phyloP scores from a whole-genome alignment of 306 rosid genomes.

The Hippophae gyantsensis region DNA sequence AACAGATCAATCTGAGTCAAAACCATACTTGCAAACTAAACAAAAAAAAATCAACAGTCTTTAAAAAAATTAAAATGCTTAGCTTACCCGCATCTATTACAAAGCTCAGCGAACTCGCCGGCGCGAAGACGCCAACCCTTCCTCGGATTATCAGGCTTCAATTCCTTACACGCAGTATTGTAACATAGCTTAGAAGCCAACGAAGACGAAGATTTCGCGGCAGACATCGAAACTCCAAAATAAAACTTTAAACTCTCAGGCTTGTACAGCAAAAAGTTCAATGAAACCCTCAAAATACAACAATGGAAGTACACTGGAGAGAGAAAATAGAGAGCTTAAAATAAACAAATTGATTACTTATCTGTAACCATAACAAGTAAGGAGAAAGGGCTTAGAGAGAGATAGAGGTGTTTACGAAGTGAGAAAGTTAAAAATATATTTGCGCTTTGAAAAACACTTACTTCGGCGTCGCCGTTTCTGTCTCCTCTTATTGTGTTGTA shows the following conservation, averaged over 20 bases:
- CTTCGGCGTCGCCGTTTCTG: no score
- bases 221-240: constrained; percentile 32
- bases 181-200: constrained; percentile 44
- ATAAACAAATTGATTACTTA: no score
- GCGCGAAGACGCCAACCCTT: constrained; percentile 87
- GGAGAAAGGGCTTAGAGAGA: no score
- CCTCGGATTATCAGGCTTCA: constrained; percentile 63
- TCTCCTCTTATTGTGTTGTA: no score
- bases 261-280: not conserved
- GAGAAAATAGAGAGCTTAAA: no score
- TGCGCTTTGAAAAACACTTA: no score
- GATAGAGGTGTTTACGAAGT: no score
- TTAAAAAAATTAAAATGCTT: constrained; percentile 1
- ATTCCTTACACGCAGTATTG: constrained; percentile 75
- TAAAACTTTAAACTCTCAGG: not conserved
- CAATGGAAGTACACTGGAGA: not conserved
- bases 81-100: constrained; percentile 92
- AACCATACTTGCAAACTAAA: not conserved
- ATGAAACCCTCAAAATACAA: constrained; percentile 21
- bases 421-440: no score
- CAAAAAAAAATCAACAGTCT: not conserved
- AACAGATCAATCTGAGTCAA: constrained; percentile 14
- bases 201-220: constrained; percentile 30
- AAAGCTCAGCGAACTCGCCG: constrained; percentile 82
- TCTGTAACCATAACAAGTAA: no score